Evolutionary conservation across 169 alveolate species (phyloP), one percentile per base, ranked within the genome.

Genomic region (Cryptosporidium parvum): DNA sequence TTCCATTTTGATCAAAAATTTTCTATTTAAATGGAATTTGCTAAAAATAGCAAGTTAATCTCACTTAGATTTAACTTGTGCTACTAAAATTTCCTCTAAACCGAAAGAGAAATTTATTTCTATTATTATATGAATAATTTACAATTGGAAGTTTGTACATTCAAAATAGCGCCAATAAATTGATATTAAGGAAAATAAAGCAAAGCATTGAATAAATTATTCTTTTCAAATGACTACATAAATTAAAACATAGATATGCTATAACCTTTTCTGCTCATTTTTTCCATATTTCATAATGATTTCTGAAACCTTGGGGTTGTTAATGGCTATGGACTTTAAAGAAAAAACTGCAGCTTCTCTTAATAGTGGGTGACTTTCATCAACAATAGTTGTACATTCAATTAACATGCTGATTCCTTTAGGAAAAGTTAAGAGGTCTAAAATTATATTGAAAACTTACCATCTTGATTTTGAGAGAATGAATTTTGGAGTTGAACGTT

Each of bases 351-450:
- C 37, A 21, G 89, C 72, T 51, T 80, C 89, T 59, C 59, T 80
- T 2, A 80, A 21, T 1, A 80, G 62, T 7, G 89, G 89, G 44
- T 80, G 89, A 45, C n/a, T 80, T 31, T 59, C 89, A 59, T 80
- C 89, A 5, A 70, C 42, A 23, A 80, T 80, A 0, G 42, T 80
- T 80, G 75, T 80, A 65, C 89, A 80, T 45, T 80, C 80, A 23
- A 80, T 39, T 5, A 80, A 6, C 31, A 62, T 37, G 37, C 21
- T 21, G 29, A 80, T 62, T 18, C 58, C 84, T 70, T 23, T 35
- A 14, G 0, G 31, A 26, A 70, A 3, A 16, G 33, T 23, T 44
- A 18, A 70, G 9, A 12, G 6, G 9, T n/a, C 12, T 37, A 3
- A 44, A 14, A 21, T 21, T 26, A 3, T 44, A 3, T 48, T 44